Evolutionary conservation across 768 basidiomycete genomes (phyloP), one percentile per base, ranked within the genome.

Genomic region (Calocybe gangraenosa): DNA sequence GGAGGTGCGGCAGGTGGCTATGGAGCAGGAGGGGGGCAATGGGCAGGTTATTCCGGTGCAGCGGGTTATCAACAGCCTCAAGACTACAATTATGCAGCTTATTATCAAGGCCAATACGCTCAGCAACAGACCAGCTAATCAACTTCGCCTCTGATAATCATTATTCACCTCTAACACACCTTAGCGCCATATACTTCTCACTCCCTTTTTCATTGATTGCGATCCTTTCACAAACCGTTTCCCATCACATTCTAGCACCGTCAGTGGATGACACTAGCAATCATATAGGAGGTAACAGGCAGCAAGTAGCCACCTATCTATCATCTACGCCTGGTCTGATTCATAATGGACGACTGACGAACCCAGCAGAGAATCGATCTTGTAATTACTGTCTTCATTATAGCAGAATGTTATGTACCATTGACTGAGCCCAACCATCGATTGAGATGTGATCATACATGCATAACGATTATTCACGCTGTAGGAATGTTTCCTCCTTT

Each of bases 21-120:
- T 55, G 70, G 69, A 40, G 66, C 64, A 46, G 62, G 60, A 42
- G 67, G 65, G 48, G 66, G 63, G 35, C 70, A 69, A 53, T 74
- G 75, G 68, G 66, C 74, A 33, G 75, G 75, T 41, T 79, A 77
- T 56, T 58, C 67, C 10, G 68, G 70, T 39, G 66, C 63, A 30
- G 63, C 69, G 14, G 71, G 73, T 28, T 74, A 74, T 58, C 65
- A 71, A 51, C 74, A 73, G 58, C 63, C 75, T 53, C 81, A 84
- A 68, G 89, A 89, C 63, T 89, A 90, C 62, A 87, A 81, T 62
- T 92, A 92, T 51, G 85, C 88, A 35, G 78, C 87, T 50, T 92
- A 92, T 64, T 92, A 92, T 66, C 88, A 91, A 71, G 80, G 78
- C 64, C 88, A 90, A 75, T 91, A 90, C 59, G 74, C 82, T 52